Percentiles rank a stretch among this genome's conserved stretches.
phyloP scores from a whole-genome alignment of 345 rosid species.

The Trapa bicornis region DNA sequence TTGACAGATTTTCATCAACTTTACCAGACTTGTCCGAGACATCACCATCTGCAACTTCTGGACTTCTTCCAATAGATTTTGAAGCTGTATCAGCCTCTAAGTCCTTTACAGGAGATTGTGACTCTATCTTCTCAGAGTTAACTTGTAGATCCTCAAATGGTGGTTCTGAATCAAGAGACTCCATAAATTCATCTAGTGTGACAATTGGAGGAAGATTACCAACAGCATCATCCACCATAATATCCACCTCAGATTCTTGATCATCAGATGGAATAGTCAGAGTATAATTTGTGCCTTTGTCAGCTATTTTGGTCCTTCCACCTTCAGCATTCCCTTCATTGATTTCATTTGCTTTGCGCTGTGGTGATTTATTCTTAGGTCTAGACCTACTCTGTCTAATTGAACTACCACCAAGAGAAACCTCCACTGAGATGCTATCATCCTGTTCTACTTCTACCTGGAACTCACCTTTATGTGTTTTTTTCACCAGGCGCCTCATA shows the following conservation, averaged over 20 bases:
- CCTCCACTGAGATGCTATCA: slow-evolving; percentile 46
- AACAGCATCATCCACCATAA: slow-evolving; percentile 73
- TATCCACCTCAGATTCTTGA: slow-evolving; percentile 38
- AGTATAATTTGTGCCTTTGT: slow-evolving; percentile 19
- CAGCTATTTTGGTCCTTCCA: slow-evolving; percentile 24
- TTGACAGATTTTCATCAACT: slow-evolving; percentile 10
- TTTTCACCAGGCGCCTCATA: slow-evolving; percentile 63
- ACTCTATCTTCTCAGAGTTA: slow-evolving; percentile 25
- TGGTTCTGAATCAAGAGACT: slow-evolving; percentile 79
- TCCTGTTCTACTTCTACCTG: slow-evolving; percentile 66
- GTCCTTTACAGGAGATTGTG: slow-evolving; percentile 25
- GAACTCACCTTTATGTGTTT: slow-evolving; percentile 94
- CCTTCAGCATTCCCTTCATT: slow-evolving; percentile 14
- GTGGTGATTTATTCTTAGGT: slow-evolving; percentile 17
- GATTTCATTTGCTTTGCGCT: slow-evolving; percentile 18
- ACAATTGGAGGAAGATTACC: slow-evolving; percentile 90
- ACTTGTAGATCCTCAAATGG: slow-evolving; percentile 56
- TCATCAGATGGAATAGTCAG: slow-evolving; percentile 57
- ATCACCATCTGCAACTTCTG: slow-evolving; percentile 16
- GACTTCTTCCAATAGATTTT: slow-evolving; percentile 23
- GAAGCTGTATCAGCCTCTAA: slow-evolving; percentile 21
- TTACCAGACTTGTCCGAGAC: slow-evolving; percentile 17
- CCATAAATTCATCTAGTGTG: slow-evolving; percentile 83
- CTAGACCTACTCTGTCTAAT: slow-evolving; percentile 16
- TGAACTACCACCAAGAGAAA: slow-evolving; percentile 39